These are phyloP conservation scores for Phyllosticta paracitricarpa DNA, from an alignment of 2,329 filamentous ascomycete species.

Conservation along the genomic window DNA sequence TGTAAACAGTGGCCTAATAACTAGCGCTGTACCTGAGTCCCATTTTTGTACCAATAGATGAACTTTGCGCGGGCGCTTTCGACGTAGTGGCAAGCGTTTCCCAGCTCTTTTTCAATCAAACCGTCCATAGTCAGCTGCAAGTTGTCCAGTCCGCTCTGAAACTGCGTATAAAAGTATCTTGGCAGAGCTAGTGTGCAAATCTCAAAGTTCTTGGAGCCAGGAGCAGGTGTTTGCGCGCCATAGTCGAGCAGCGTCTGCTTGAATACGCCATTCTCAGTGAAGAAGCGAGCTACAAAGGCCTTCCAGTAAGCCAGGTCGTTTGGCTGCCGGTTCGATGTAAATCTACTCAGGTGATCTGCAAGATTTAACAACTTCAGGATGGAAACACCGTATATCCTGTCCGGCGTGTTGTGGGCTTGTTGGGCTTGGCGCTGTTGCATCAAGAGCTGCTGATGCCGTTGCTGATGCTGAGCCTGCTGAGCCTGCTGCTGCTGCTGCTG, in stretches of 20 bases:
- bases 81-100: constrained; percentile 60
- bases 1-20: neutral
- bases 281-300: constrained; percentile 69
- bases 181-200: constrained; percentile 72
- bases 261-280: constrained; percentile 66
- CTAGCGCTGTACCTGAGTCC: constrained; percentile 59
- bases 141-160: constrained; percentile 72
- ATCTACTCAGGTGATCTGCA: constrained; percentile 45
- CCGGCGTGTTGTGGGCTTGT: constrained; percentile 14
- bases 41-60: constrained; percentile 80
- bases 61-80: constrained; percentile 69
- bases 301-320: constrained; percentile 71
- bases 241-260: constrained; percentile 56
- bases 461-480: constrained; percentile 20
- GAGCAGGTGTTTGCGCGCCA: constrained; percentile 26
- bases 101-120: constrained; percentile 45
- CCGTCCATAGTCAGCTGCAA: constrained; percentile 80
- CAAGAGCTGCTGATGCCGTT: constrained; percentile 16
- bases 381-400: constrained; percentile 31
- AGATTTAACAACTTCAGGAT: constrained; percentile 47
- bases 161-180: constrained; percentile 84
- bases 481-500: constrained; percentile 13
- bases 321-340: constrained; percentile 39
- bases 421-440: constrained; percentile 17
- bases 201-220: constrained; percentile 69